Evolutionary conservation across 2,329 filamentous ascomycete species (phyloP).

Genomic region (Rutstroemia sp.): DNA sequence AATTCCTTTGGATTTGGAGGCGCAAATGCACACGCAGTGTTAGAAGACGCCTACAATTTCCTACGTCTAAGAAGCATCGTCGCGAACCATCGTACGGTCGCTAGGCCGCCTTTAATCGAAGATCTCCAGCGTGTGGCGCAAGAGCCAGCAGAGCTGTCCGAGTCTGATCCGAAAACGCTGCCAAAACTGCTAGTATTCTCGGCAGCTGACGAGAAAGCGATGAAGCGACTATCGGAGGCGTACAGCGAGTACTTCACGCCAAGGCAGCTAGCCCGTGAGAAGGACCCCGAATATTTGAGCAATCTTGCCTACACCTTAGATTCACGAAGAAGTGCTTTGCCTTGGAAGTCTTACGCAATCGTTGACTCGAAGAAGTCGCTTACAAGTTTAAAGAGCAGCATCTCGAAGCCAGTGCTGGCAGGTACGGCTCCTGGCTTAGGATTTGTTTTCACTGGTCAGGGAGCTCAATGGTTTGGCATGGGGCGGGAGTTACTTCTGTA

Average conservation of each 20-base stretch:
- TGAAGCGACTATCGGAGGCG: not conserved
- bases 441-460: slow-evolving; percentile 19
- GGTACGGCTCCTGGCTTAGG: not conserved
- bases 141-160: not conserved
- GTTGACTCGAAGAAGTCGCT: not conserved
- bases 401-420: not conserved
- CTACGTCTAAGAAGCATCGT: not conserved
- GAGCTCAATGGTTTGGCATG: slow-evolving; percentile 19
- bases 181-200: not conserved
- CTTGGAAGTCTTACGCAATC: slow-evolving; percentile 3
- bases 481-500: slow-evolving; percentile 11
- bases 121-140: not conserved
- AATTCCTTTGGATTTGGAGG: slow-evolving; percentile 37
- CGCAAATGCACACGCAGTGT: slow-evolving; percentile 26
- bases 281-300: not conserved
- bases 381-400: not conserved
- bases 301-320: slow-evolving; percentile 6
- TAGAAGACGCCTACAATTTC: slow-evolving; percentile 1
- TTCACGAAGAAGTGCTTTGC: not conserved
- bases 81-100: not conserved
- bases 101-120: not conserved
- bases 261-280: not conserved
- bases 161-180: not conserved
- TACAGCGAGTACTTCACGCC: not conserved
- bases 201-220: not conserved